Base-by-base conservation (phyloP, 2,329 filamentous ascomycete species). In the Teratosphaeria epicoccoides region DNA sequence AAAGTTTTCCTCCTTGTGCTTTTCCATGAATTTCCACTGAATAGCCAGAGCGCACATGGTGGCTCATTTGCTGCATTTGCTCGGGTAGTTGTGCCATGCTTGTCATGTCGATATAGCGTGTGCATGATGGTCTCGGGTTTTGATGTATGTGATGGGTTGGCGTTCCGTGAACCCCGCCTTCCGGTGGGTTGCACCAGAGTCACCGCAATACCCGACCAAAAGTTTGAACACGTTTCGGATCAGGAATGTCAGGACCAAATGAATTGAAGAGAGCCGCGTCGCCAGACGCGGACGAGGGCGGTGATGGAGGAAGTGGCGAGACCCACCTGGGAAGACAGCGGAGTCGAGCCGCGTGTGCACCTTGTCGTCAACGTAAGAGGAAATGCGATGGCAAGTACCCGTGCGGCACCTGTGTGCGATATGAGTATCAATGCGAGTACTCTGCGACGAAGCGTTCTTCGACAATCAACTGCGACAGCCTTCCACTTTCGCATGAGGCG, bases 391-490 rank as follows among this genome's bases (percentile, higher is more conserved):
- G 65, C 43, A 52, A 55, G 23, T 54, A 61, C 9, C 65, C 65
- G 11, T 67, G 65, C 51, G 61, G 58, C 2, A 67, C 65, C 7
- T 67, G 65, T 47, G 55, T 65, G n/a, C 60, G 65, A 20, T 67
- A 67, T 52, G 65, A 67, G 49, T 67, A 67, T 52, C 55, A 62
- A 53, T 67, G 65, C 62, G 61, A 66, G 50, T 67, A 65, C 54
- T 53, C 61, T n/a, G 55, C 59, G 43, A 59, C 61, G 24, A 66
- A 65, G 52, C 57, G 63, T 23, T 45, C 51, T 4, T 65, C 63
- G 4, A 24, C 46, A 14, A 47, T 56, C 46, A 52, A 61, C 51
- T 60, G 57, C 28, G 62, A 63, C 33, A 55, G 59, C 24, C 56
- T 59, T 10, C 57, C 57, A 17, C 53, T 53, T 20, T 49, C 59